These are phyloP conservation scores for Pythium aristosporum DNA, from an alignment of 352 stramenopile species.

Conservation along the genomic window DNA sequence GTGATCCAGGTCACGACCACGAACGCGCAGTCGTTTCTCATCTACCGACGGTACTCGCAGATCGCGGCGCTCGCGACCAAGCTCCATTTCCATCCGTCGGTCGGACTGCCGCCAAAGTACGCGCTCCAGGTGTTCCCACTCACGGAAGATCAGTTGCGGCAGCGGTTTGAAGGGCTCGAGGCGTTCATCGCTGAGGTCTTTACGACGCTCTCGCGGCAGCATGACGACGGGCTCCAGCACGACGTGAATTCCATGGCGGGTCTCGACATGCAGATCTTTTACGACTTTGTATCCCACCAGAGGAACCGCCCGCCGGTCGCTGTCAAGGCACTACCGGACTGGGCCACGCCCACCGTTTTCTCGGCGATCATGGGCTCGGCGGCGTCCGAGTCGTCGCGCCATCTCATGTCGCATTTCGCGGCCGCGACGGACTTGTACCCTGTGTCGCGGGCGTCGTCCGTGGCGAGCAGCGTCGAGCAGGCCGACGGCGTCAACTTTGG, in stretches of 20 bases:
- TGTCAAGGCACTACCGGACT: constrained; percentile 50
- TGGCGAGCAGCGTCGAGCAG: constrained; percentile 15
- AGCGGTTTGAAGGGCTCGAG: constrained; percentile 69
- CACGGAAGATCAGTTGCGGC: constrained; percentile 51
- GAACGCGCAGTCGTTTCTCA: constrained; percentile 47
- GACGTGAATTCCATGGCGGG: constrained; percentile 54
- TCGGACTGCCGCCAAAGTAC: constrained; percentile 79
- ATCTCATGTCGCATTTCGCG: constrained; percentile 5
- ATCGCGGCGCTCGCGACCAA: constrained; percentile 58
- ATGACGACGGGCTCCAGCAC: constrained; percentile 60
- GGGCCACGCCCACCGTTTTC: constrained; percentile 44
- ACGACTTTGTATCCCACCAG: constrained; percentile 68
- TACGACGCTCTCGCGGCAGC: constrained; percentile 37
- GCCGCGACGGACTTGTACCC: constrained; percentile 11
- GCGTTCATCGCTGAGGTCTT: constrained; percentile 57
- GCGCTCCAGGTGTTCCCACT: constrained; percentile 78
- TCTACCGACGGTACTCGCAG: constrained; percentile 82
- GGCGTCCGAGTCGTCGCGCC: constrained; percentile 13
- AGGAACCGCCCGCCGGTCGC: constrained; percentile 62
- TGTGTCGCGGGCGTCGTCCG: constrained; percentile 26
- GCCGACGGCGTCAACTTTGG: constrained; percentile 10
- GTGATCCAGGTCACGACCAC: constrained; percentile 63
- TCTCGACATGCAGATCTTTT: constrained; percentile 84
- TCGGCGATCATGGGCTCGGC: constrained; percentile 24
- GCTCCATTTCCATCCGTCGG: constrained; percentile 65